A percentile compares a stretch with the other conserved stretches of the same genome.
These are phyloP conservation scores for Penicillium desertorum DNA, from an alignment of 495 filamentous ascomycete species.

Conservation along the genomic window DNA sequence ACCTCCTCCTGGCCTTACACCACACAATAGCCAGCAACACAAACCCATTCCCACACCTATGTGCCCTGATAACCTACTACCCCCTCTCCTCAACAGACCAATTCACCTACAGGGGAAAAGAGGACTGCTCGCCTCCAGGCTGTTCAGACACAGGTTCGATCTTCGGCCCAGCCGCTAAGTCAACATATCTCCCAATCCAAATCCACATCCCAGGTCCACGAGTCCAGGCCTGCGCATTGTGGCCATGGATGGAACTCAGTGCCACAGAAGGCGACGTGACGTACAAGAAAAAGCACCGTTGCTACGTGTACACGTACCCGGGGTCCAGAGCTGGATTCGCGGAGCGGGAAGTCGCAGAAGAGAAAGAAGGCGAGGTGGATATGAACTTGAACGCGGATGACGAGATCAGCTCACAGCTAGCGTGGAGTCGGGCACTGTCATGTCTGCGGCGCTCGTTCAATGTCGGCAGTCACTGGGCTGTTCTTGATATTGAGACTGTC, in stretches of 20 bases:
- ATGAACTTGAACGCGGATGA: conserved; percentile 22
- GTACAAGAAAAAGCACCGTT: conserved; percentile 47
- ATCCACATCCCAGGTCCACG: conserved; percentile 53
- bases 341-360: conserved; percentile 38
- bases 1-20: conserved; percentile 52
- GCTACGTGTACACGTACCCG: conserved; percentile 47
- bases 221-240: conserved; percentile 33
- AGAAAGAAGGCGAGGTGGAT: conserved; percentile 17
- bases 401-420: conserved; percentile 48
- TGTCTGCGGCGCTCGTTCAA: conserved; percentile 56
- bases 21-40: conserved; percentile 41
- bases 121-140: conserved; percentile 23
- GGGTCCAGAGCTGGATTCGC: conserved; percentile 53
- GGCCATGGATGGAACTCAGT: conserved; percentile 28
- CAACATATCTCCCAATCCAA: conserved; percentile 50
- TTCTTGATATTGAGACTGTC: conserved; percentile 57
- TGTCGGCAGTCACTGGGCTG: conserved; percentile 38
- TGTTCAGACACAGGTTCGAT: conserved; percentile 34
- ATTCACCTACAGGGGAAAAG: conserved; percentile 6
- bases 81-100: conserved; percentile 36
- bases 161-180: conserved; percentile 33
- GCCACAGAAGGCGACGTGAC: conserved; percentile 26
- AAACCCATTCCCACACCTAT: conserved; percentile 44
- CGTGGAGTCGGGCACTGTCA: conserved; percentile 55
- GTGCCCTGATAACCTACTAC: conserved; percentile 60